These are phyloP conservation scores for Usnea hakonensis DNA, from an alignment of 495 filamentous ascomycete genomes.

Conservation along the genomic window DNA sequence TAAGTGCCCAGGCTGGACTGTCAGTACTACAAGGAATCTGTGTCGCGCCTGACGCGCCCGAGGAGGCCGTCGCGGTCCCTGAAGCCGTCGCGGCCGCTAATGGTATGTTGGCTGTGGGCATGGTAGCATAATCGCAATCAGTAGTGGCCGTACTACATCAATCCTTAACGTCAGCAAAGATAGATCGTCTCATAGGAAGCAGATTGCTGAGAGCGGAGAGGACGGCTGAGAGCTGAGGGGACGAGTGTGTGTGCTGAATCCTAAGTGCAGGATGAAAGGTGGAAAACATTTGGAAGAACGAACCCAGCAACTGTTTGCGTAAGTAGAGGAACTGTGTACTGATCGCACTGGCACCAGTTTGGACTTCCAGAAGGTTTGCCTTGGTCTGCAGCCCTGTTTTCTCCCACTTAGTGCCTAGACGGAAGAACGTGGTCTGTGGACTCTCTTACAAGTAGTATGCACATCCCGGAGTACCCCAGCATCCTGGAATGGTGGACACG, in stretches of 20 bases:
- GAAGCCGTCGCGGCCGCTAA: no score
- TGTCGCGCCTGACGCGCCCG: background rate
- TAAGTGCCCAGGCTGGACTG: background rate
- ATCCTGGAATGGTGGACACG: background rate
- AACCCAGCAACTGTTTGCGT: background rate
- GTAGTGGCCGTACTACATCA: no score
- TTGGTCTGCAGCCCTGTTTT: background rate
- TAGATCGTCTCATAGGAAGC: no score
- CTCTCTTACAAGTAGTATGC: background rate
- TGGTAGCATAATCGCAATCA: no score
- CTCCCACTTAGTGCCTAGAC: background rate
- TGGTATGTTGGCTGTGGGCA: background rate
- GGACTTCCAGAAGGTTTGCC: background rate
- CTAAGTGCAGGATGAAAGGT: background rate
- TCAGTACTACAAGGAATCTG: background rate
- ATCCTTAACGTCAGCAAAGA: no score
- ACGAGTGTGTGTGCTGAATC: no score
- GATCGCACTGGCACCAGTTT: background rate
- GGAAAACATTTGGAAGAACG: background rate
- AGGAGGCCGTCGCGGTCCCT: no score
- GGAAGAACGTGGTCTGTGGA: background rate
- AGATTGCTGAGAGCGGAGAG: no score
- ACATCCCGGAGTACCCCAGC: background rate
- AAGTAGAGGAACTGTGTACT: background rate
- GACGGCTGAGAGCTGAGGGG: no score